Percentiles rank a stretch among this genome's conserved stretches.
phyloP scores from a whole-genome alignment of 2,329 filamentous ascomycete species.

The Simplicillium aogashimaense region DNA sequence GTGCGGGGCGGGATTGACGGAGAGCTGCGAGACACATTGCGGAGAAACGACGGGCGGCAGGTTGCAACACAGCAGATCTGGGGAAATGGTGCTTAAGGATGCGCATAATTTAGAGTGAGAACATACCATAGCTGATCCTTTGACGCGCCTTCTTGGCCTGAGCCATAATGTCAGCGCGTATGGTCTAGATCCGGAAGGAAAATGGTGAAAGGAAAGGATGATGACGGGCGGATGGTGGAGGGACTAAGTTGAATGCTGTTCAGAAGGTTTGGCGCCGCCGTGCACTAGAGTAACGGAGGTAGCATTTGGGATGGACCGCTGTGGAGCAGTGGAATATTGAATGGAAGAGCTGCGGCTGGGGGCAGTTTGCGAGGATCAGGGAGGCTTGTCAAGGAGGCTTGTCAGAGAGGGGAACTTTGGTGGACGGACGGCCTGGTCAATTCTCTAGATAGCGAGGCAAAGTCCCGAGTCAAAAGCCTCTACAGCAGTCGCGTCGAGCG shows the following conservation, averaged over 20 bases:
- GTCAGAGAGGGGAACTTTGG: too few relatives aligned
- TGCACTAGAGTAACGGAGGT: too few relatives aligned
- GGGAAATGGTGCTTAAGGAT: conserved; percentile 4
- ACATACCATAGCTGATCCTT: conserved; percentile 60
- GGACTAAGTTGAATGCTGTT: not conserved
- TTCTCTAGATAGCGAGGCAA: too few relatives aligned
- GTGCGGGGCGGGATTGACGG: conserved; percentile 8
- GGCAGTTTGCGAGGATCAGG: too few relatives aligned
- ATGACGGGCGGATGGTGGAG: not conserved
- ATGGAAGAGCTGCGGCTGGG: too few relatives aligned
- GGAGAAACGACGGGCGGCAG: conserved; percentile 4
- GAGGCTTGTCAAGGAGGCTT: too few relatives aligned
- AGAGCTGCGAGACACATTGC: not conserved
- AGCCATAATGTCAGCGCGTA: conserved; percentile 8
- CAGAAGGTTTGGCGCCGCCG: not conserved
- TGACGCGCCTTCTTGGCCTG: conserved; percentile 63
- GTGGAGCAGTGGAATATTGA: too few relatives aligned
- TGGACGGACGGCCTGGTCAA: too few relatives aligned
- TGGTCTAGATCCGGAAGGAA: not conserved
- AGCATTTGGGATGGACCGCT: too few relatives aligned
- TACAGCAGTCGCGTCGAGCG: too few relatives aligned
- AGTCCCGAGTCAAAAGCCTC: too few relatives aligned
- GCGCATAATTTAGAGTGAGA: not conserved
- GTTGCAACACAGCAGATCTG: not conserved
- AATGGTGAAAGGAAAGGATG: not conserved